phyloP scores from a whole-genome alignment of 768 basidiomycete genomes.

The Phylloporus rhodoxanthus region DNA sequence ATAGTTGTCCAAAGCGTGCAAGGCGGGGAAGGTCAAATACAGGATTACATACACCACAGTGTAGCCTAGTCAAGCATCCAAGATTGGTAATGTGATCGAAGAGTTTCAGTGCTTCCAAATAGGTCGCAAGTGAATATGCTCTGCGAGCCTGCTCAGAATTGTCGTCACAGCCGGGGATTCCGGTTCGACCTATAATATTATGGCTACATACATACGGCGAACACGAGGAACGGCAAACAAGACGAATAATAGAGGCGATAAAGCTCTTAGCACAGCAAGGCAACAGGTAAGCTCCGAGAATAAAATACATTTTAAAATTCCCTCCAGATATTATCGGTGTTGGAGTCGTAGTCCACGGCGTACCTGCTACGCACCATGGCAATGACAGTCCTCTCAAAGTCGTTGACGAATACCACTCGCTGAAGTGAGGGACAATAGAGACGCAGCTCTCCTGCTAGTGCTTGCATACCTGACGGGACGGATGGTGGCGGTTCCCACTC shows the following conservation, averaged over 20 bases:
- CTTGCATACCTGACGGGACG: constrained; percentile 48
- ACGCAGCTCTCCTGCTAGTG: constrained; percentile 54
- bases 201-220: constrained; percentile 19
- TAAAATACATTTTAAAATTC: constrained; percentile 23
- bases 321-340: constrained; percentile 28
- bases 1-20: too few species aligned
- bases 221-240: constrained; percentile 14
- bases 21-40: constrained; percentile 5
- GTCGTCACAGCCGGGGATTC: constrained; percentile 8
- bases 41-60: constrained; percentile 18
- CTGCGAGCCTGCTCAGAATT: neutral
- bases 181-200: constrained; percentile 3
- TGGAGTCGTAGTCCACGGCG: constrained; percentile 21
- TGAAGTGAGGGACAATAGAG: constrained; percentile 51
- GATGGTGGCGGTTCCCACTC: constrained; percentile 59
- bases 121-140: neutral
- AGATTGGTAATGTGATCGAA: constrained; percentile 5
- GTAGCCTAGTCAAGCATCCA: constrained; percentile 11
- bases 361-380: constrained; percentile 33
- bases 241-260: constrained; percentile 1
- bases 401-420: constrained; percentile 55
- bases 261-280: constrained; percentile 1
- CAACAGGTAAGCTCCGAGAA: constrained; percentile 3
- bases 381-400: constrained; percentile 52
- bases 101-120: neutral